These are phyloP conservation scores for Eucalyptus curtisii DNA, from an alignment of 345 rosid species.

Conservation along the genomic window DNA sequence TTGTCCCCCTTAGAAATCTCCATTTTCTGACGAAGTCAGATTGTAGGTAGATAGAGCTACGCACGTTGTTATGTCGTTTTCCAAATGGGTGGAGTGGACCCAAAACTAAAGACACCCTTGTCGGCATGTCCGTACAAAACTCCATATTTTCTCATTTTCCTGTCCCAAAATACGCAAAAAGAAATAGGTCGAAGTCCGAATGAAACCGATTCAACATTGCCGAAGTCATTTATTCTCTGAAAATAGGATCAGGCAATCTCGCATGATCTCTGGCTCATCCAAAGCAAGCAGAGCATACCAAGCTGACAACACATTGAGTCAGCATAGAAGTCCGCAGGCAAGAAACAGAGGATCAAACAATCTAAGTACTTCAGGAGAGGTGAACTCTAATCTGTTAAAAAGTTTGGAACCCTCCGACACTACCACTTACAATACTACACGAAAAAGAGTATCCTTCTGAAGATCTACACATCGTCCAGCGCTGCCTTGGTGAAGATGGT, in stretches of 20 bases:
- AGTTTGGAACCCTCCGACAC: not conserved
- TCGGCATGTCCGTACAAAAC: not conserved
- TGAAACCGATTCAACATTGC: not conserved
- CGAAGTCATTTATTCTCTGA: not conserved
- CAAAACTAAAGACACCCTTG: not conserved
- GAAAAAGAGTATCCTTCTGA: not conserved
- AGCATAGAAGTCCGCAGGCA: not conserved
- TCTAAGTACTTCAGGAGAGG: not conserved
- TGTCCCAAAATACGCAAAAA: not conserved
- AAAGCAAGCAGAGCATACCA: not conserved
- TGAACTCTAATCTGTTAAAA: not conserved
- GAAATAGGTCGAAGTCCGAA: not conserved
- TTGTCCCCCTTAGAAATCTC: not conserved
- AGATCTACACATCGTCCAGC: not conserved
- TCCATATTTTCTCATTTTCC: not conserved
- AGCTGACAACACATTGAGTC: not conserved
- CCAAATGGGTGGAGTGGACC: not conserved
- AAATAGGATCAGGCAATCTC: not conserved
- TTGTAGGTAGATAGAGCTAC: not conserved
- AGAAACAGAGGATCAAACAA: not conserved
- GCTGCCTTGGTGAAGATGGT: not conserved
- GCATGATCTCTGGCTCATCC: not conserved
- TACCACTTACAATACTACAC: not conserved
- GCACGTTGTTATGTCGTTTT: not conserved
- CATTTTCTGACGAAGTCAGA: not conserved